Evolutionary conservation across 75 land plant species (phyloP), one percentile per base, ranked within the genome.

Genomic region (Cryptomeria japonica): DNA sequence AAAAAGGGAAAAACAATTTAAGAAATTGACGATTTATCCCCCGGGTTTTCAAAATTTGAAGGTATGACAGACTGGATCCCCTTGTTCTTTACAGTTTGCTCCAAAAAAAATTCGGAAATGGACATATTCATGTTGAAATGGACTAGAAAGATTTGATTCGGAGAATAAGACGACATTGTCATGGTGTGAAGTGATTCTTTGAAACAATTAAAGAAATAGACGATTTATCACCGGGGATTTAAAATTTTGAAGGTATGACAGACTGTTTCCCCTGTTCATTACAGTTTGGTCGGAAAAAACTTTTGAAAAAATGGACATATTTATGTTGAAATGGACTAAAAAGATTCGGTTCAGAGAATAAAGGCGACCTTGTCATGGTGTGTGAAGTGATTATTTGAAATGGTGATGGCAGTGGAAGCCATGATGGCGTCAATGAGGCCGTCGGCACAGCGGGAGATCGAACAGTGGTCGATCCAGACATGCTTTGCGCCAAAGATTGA

Each of bases 381-480:
- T 11, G 87, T 89, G 88, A 93, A 92, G 84, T 93, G 88, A 68
- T 88, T 92, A 76, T 93, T 93, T 38, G 93, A 93, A 85, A 93
- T 86, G 53, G 94, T 93, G 79, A 93, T 88, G 38, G 83, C 84
- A 22, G 91, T 90, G 83, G 94, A 93, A 51, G 90, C 94, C 89
- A 92, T 87, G 84, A 93, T 87, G 22, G 88, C 94, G 68, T 92
- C 94, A 9, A 93, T 49, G 72, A 93, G 89, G 25, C 93, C 93
- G 51, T 93, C 93, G 15, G 89, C 88, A 41, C 91, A 90, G 44
- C 80, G 86, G n/a, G 91, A 88, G 39, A 93, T 89, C 19, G 89
- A 92, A 80, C 58, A 49, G 58, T 92, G 94, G 36, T 93, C 94
- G 51, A 93, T 85, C 94, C 94, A 93, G 55, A 93, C 86, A 78